phyloP scores from a whole-genome alignment of 2,329 filamentous ascomycete species.

The Pestalotiopsis sp. region DNA sequence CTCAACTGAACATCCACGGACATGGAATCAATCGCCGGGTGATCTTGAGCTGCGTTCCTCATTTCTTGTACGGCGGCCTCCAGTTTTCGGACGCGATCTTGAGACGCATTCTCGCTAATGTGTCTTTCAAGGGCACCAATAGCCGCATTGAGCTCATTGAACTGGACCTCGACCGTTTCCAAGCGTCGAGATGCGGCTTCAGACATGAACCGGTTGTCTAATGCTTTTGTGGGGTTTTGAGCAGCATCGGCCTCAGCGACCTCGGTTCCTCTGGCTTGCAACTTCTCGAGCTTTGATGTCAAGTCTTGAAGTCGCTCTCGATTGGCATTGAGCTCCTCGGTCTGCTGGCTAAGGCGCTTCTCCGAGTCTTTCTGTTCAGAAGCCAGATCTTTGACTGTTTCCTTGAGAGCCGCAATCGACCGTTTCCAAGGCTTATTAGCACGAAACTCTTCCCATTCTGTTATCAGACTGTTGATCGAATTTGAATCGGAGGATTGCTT shows the following conservation, averaged over 20 bases:
- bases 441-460: background rate
- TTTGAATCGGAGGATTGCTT: background rate
- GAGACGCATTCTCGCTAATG: background rate
- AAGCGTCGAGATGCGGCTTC: background rate
- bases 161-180: background rate
- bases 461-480: background rate
- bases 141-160: background rate
- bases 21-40: background rate
- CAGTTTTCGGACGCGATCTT: background rate
- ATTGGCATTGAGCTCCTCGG: background rate
- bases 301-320: background rate
- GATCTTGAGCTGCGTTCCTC: background rate
- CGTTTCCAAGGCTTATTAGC: background rate
- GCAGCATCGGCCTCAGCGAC: background rate
- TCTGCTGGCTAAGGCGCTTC: background rate
- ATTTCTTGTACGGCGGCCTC: background rate
- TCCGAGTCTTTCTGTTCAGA: no score
- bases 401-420: background rate
- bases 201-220: background rate
- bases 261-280: background rate
- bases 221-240: background rate
- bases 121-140: background rate
- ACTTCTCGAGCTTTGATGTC: background rate
- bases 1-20: background rate
- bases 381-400: background rate